Conservation (phyloP, 345 rosid genomes). For the Euphorbia tirucalli region DNA sequence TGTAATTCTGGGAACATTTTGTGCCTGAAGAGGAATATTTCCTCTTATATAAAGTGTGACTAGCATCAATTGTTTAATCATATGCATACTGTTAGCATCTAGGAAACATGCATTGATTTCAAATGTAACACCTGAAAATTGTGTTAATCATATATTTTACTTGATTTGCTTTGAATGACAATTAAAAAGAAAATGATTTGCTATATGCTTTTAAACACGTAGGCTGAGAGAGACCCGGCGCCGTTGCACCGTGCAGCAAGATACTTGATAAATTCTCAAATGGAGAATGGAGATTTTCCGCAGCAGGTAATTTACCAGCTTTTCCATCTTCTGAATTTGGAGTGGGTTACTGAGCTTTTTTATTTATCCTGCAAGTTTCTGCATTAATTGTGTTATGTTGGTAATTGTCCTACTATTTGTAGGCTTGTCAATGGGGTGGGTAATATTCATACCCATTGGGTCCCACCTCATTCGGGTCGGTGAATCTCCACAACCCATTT, state of each 20-base stretch:
- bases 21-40: neutral
- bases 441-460: no score
- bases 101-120: neutral
- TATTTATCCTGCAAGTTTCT: neutral
- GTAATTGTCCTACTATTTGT: neutral
- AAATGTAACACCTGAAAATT: neutral
- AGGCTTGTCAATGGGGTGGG: no score
- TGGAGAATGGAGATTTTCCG: conserved; percentile 70
- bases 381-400: neutral
- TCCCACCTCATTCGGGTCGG: no score
- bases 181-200: neutral
- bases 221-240: conserved; percentile 48
- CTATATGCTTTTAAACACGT: neutral
- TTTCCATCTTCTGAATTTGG: neutral
- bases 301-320: conserved; percentile 43
- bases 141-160: neutral
- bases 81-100: no score
- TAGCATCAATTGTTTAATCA: neutral
- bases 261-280: conserved; percentile 44
- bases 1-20: neutral
- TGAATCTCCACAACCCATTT: no score
- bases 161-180: neutral
- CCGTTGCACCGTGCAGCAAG: conserved; percentile 62
- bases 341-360: neutral
- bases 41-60: neutral